A percentile compares a stretch with the other conserved stretches of the same genome.
These are phyloP conservation scores for Monascus ruber DNA, from an alignment of 2,329 filamentous ascomycete genomes.

Conservation along the genomic window DNA sequence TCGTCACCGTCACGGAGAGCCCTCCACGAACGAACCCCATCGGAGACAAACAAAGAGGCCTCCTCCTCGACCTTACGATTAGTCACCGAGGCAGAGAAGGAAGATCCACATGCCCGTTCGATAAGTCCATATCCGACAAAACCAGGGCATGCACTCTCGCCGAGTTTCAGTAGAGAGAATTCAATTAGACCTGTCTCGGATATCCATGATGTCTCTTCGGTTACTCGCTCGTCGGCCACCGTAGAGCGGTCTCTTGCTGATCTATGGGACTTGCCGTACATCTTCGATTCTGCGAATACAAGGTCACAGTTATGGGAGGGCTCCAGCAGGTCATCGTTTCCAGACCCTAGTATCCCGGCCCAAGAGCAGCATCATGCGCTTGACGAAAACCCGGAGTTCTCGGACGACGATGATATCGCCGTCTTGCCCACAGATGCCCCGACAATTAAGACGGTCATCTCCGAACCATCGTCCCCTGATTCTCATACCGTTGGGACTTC, in stretches of 20 bases:
- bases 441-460: conserved; percentile 27
- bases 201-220: conserved; percentile 15
- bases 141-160: conserved; percentile 34
- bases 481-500: conserved; percentile 10
- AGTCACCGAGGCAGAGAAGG: conserved; percentile 24
- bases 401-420: conserved; percentile 21
- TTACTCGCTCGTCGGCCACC: conserved; percentile 17
- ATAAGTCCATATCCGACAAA: conserved; percentile 37
- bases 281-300: conserved; percentile 23
- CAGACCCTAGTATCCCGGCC: conserved; percentile 12
- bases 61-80: conserved; percentile 20
- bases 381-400: conserved; percentile 10
- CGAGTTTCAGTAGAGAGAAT: conserved; percentile 27
- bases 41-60: conserved; percentile 31
- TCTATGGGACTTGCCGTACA: conserved; percentile 27
- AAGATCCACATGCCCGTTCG: conserved; percentile 29
- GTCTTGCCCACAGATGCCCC: conserved; percentile 20
- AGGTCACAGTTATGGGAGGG: conserved; percentile 29
- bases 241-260: conserved; percentile 17
- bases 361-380: conserved; percentile 5
- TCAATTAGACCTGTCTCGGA: conserved; percentile 22
- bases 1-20: conserved; percentile 29
- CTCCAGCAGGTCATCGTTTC: conserved; percentile 27
- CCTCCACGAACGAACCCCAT: conserved; percentile 36
- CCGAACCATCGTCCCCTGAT: conserved; percentile 17